Evolutionary conservation across 441 rosid species (phyloP).

Genomic region (Populus hybrid): DNA sequence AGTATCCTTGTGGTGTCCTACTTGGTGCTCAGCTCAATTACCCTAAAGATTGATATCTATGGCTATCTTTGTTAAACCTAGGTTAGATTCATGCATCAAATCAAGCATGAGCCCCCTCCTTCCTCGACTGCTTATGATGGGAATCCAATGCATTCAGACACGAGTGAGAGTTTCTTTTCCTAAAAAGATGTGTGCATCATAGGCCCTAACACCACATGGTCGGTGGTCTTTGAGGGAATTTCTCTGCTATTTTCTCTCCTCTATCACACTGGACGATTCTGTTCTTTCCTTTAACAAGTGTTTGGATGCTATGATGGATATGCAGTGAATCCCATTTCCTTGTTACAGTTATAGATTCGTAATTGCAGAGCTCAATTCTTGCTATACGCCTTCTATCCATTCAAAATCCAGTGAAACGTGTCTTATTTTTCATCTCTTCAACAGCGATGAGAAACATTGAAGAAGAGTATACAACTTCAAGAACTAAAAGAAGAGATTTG

Average conservation of each 20-base stretch:
- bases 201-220: slow-evolving; percentile 21
- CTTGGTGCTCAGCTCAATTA: neutral
- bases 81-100: slow-evolving; percentile 12
- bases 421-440: neutral
- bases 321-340: neutral
- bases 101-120: slow-evolving; percentile 12
- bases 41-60: neutral
- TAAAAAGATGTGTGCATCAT: slow-evolving; percentile 26
- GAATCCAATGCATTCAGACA: slow-evolving; percentile 23
- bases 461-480: neutral
- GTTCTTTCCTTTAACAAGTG: neutral
- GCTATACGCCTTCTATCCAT: neutral
- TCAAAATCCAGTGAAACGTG: too few species aligned
- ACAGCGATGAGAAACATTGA: neutral
- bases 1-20: neutral
- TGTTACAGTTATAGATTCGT: neutral
- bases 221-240: slow-evolving; percentile 11
- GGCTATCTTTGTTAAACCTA: neutral
- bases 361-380: neutral
- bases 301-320: neutral
- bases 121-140: slow-evolving; percentile 11
- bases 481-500: neutral
- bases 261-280: neutral
- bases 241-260: neutral
- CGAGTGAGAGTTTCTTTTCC: slow-evolving; percentile 9